Evolutionary conservation across 2,329 filamentous ascomycete species (phyloP).

Genomic region (Acrodontium crateriforme): DNA sequence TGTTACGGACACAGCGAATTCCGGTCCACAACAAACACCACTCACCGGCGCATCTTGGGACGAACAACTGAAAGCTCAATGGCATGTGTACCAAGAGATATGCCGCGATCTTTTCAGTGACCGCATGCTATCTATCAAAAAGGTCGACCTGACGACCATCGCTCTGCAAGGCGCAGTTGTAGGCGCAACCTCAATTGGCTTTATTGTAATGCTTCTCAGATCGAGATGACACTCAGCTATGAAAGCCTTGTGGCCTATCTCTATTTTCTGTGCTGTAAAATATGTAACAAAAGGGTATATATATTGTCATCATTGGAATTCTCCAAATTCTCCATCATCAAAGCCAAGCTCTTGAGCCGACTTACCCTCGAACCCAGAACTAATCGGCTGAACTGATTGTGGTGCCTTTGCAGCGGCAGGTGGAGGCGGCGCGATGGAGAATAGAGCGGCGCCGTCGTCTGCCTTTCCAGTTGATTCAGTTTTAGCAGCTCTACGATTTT

Average conservation of each 20-base stretch:
- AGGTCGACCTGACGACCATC: constrained; percentile 32
- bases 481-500: constrained; percentile 29
- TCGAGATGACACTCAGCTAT: constrained; percentile 11
- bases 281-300: too few relatives aligned
- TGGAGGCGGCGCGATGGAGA: constrained; percentile 63
- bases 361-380: constrained; percentile 31
- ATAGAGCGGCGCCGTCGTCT: constrained; percentile 37
- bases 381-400: constrained; percentile 53
- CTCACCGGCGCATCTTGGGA: background rate
- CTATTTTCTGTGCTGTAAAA: too few relatives aligned
- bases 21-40: background rate
- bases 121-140: constrained; percentile 29
- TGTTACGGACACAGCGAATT: background rate
- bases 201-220: constrained; percentile 19
- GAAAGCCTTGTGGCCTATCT: background rate
- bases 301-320: constrained; percentile 44
- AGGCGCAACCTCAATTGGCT: constrained; percentile 13
- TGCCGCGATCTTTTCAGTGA: constrained; percentile 28
- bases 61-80: background rate
- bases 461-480: constrained; percentile 25
- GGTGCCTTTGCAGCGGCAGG: constrained; percentile 37
- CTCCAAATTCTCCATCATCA: constrained; percentile 78
- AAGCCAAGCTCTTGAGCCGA: constrained; percentile 55
- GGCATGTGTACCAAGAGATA: constrained; percentile 7
- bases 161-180: constrained; percentile 31